Evolutionary conservation across 2,329 filamentous ascomycete genomes (phyloP), one percentile per base, ranked within the genome.

Genomic region (Incumbomyces lentus): DNA sequence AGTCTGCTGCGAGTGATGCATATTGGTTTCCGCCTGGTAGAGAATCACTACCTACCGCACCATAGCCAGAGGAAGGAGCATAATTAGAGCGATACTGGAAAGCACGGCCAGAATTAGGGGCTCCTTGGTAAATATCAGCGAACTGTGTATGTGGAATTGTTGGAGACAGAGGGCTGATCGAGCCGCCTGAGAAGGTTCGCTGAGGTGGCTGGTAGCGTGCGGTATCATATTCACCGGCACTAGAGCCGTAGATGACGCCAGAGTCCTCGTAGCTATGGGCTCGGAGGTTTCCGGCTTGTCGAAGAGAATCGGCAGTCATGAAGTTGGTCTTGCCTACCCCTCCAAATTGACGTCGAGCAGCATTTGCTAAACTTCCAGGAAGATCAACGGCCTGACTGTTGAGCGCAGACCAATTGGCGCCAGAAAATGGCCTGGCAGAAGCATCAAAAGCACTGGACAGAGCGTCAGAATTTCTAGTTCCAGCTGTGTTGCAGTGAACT

Each of bases 371-470:
- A 35, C 29, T 22, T 37, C 30, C 19, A 26, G 32, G 22, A 17
- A 38, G 62, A 34, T 72, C 68, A 30, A 68, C 69, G 32, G 62
- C 64, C 13, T 63, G 61, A 55, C 72, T 68, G 14, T 70, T 68
- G 42, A 65, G 65, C 40, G 43, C 44, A 30, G 51, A 61, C 71
- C 71, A 74, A 33, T 44, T 64, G 32, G 64, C 61, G 35, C 64
- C 60, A 40, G 63, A 62, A 41, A 66, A 68, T 5, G 63, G 55
- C 17, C 67, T 67, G 51, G 66, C 68, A 5, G 71, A 70, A 19
- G 70, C 66, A 53, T 75, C 73, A 59, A 76, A 74, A n/a, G 63
- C 69, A 58, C 64, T 70, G 55, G 75, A 72, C 17, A 74, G 56
- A 53, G 67, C 67, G 14, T 34, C 26, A 39, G 29, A 30, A 33